These are phyloP conservation scores for Pseudogymnoascus sp. DNA, from an alignment of 2,329 filamentous ascomycete genomes.

Conservation along the genomic window DNA sequence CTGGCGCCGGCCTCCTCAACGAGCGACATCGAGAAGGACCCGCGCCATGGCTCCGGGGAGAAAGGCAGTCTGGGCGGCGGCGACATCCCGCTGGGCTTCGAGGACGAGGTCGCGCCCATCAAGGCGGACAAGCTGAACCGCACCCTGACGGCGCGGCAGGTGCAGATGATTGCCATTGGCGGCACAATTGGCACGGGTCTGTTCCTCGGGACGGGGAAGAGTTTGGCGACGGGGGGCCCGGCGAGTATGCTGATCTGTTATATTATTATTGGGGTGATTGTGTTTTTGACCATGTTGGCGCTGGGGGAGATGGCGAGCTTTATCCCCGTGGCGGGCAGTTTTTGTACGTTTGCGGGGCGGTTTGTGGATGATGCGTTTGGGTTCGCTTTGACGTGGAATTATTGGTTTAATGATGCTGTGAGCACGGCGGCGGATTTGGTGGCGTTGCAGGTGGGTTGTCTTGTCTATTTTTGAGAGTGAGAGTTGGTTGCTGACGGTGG, in stretches of 20 bases:
- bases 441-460: conserved; percentile 34
- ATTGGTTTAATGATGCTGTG: conserved; percentile 59
- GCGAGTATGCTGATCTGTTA: conserved; percentile 51
- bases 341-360: conserved; percentile 46
- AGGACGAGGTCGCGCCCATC: neutral
- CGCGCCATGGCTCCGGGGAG: neutral
- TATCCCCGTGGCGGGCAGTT: conserved; percentile 44
- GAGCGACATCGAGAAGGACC: neutral
- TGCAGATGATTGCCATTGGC: conserved; percentile 59
- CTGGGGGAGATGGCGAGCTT: conserved; percentile 54
- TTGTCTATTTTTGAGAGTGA: neutral
- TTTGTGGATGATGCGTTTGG: conserved; percentile 47
- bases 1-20: neutral
- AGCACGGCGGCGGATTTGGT: conserved; percentile 53
- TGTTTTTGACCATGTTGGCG: conserved; percentile 50
- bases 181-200: conserved; percentile 53
- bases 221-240: conserved; percentile 50
- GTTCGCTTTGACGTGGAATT: conserved; percentile 49
- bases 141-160: conserved; percentile 50
- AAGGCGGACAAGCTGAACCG: conserved; percentile 41
- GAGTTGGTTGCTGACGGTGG: neutral
- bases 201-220: conserved; percentile 54
- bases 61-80: neutral
- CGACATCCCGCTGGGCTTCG: neutral
- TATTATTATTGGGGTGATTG: conserved; percentile 46